Evolutionary conservation across 495 filamentous ascomycete species (phyloP).

Genomic region (Aspergillus wentii): DNA sequence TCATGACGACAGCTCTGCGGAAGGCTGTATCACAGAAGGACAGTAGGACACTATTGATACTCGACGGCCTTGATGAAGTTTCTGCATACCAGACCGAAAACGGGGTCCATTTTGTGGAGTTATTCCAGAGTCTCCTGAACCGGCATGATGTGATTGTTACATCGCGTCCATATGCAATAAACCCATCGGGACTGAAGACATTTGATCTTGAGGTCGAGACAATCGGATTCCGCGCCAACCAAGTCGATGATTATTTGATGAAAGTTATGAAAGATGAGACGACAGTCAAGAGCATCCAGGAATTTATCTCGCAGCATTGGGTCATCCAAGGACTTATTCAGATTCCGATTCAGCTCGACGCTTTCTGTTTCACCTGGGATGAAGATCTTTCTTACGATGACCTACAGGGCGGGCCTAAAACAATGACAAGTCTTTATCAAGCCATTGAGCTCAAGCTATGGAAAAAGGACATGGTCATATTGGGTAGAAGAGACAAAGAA

Average conservation of each 20-base stretch:
- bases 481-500: conserved; percentile 9
- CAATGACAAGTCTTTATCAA: conserved; percentile 29
- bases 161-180: conserved; percentile 11
- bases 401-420: conserved; percentile 9
- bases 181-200: background rate
- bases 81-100: too few species aligned
- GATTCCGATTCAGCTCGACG: conserved; percentile 30
- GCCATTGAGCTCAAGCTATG: conserved; percentile 19
- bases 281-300: conserved; percentile 9
- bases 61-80: conserved; percentile 41
- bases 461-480: conserved; percentile 8
- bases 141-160: conserved; percentile 19
- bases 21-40: too few species aligned
- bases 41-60: conserved; percentile 32
- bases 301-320: conserved; percentile 21
- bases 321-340: conserved; percentile 17
- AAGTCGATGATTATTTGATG: conserved; percentile 11
- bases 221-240: conserved; percentile 9
- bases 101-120: too few species aligned
- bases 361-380: conserved; percentile 30
- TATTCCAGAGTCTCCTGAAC: conserved; percentile 28
- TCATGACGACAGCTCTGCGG: too few species aligned
- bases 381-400: conserved; percentile 2
- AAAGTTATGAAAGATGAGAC: conserved; percentile 17
- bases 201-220: conserved; percentile 16